Evolutionary conservation across 2,329 filamentous ascomycete genomes (phyloP), one percentile per base, ranked within the genome.

Genomic region (Daldinia sp.): DNA sequence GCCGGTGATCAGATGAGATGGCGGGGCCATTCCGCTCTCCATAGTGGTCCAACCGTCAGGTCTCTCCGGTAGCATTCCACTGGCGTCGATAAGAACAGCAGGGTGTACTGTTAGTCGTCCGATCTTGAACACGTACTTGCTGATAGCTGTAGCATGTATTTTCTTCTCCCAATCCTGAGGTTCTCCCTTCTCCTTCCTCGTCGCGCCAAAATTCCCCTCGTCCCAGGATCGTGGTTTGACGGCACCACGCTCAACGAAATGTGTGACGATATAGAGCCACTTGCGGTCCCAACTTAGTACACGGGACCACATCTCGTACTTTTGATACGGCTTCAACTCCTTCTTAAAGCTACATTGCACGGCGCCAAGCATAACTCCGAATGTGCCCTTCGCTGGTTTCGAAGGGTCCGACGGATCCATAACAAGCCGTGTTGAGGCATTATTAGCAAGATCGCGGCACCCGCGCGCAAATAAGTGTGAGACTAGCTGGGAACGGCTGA

Each of bases 101-200:
- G 96, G 94, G 71, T 94, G 89, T 3, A 98, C 88, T 0, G 95
- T 98, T 75, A 96, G 84, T 26, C 95, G 85, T 0, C 91, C 92
- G 63, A 93, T 85, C 83, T 95, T 95, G 78, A 93, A 90, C 44
- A 95, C 92, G 78, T 95, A 95, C 82, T 94, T 94, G 82, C 88
- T 90, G 48, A 95, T 80, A 0, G 89, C 90, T 0, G 90, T 90
- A 0, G 92, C 93, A 73, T 91, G 86, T 42, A 95, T 85, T 67
- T 87, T 88, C 79, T 87, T 89, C 78, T 89, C 84, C 78, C 87
- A 88, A 33, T 85, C 77, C 37, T 79, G 76, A 20, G 80, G 83
- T 53, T 77, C 74, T 1, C 78, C 78, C 28, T 80, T 71, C 3
- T 74, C 72, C 53, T 82, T 79, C 46, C 78, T 76, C 13, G 77